A percentile compares a stretch with the other conserved stretches of the same genome.
Conservation (phyloP, 371 early-diverging fungal species). For the Chytridiales sp. region DNA sequence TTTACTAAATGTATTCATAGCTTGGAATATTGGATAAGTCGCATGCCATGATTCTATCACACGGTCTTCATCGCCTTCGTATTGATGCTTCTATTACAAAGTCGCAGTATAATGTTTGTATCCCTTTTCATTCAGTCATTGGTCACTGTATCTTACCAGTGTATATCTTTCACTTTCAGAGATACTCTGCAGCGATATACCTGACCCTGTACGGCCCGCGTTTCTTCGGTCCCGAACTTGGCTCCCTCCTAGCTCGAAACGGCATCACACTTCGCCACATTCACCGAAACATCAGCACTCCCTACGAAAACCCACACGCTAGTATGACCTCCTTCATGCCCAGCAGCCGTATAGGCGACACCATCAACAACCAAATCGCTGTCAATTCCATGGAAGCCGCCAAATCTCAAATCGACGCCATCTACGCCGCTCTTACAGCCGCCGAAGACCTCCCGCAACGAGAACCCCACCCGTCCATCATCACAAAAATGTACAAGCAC, state of each 20-base stretch:
- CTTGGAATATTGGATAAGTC: constrained; percentile 15
- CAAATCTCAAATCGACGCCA: constrained; percentile 58
- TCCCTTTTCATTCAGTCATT: not conserved
- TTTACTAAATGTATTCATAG: constrained; percentile 3
- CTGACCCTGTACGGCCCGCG: constrained; percentile 9
- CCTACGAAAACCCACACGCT: constrained; percentile 21
- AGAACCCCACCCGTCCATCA: constrained; percentile 46
- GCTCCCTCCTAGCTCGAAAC: not conserved
- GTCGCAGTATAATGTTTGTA: constrained; percentile 3
- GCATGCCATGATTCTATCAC: constrained; percentile 1
- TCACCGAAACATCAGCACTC: not conserved
- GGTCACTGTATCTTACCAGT: not conserved
- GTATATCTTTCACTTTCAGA: too few relatives aligned
- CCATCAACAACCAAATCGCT: constrained; percentile 23
- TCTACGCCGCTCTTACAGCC: constrained; percentile 54
- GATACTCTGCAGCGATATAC: not conserved
- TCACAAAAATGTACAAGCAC: constrained; percentile 57
- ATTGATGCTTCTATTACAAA: constrained; percentile 10
- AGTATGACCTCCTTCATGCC: constrained; percentile 1
- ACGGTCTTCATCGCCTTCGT: not conserved
- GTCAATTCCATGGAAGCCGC: constrained; percentile 34
- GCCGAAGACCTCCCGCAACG: constrained; percentile 53
- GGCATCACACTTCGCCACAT: not conserved
- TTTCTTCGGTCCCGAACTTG: constrained; percentile 3
- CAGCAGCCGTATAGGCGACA: not conserved